These are phyloP conservation scores for Kalaharituber pfeilii DNA, from an alignment of 2,329 filamentous ascomycete genomes.

Conservation along the genomic window DNA sequence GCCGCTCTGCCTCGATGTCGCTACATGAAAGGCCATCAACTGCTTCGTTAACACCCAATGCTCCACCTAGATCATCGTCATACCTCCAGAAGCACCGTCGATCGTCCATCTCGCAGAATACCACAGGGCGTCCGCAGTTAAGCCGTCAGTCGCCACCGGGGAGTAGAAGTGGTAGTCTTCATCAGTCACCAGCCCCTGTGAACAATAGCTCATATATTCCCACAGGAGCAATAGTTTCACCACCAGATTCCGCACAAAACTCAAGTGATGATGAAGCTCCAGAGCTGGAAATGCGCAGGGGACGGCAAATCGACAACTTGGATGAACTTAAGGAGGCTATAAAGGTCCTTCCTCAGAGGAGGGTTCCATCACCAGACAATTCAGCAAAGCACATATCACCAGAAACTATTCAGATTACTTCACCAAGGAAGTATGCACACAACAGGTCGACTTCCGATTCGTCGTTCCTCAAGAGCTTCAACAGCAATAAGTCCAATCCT, in stretches of 20 bases:
- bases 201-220: constrained; percentile 58
- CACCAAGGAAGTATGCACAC: constrained; percentile 28
- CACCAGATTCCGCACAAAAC: constrained; percentile 65
- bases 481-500: constrained; percentile 12
- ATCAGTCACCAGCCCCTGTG: constrained; percentile 69
- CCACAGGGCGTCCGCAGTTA: constrained; percentile 31
- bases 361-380: constrained; percentile 26
- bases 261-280: constrained; percentile 48
- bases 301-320: constrained; percentile 32
- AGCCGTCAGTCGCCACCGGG: constrained; percentile 28
- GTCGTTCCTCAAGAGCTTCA: constrained; percentile 29
- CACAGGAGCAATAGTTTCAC: constrained; percentile 70
- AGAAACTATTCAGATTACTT: constrained; percentile 6
- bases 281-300: constrained; percentile 24
- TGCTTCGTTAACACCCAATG: constrained; percentile 2
- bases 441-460: constrained; percentile 41
- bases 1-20: constrained; percentile 31
- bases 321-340: constrained; percentile 66
- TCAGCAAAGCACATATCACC: constrained; percentile 24
- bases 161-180: constrained; percentile 42
- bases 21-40: constrained; percentile 16
- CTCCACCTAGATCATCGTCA: constrained; percentile 45
- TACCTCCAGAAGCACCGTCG: constrained; percentile 49
- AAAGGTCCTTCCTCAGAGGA: constrained; percentile 53
- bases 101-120: constrained; percentile 27